Conservation (phyloP, 192 early-diverging fungal genomes). For the Diversispora epigaea region DNA sequence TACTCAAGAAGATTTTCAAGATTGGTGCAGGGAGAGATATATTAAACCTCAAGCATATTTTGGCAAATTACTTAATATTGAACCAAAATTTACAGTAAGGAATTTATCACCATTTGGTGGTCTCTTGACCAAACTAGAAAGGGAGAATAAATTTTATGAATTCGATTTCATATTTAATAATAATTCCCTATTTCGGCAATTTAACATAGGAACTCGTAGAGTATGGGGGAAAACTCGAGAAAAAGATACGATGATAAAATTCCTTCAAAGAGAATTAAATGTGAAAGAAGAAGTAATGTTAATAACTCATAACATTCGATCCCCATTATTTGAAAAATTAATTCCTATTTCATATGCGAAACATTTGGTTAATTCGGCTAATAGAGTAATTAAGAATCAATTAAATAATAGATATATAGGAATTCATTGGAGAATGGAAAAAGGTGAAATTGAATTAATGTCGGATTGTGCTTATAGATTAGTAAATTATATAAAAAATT, state of each 20-base stretch:
- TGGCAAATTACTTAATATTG: not conserved
- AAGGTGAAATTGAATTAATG: slow-evolving; percentile 11
- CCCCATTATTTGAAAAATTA: not conserved
- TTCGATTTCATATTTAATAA: not conserved
- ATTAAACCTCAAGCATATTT: not conserved
- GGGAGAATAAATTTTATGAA: not conserved
- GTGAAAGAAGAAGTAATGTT: not conserved
- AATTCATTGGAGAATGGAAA: slow-evolving; percentile 44
- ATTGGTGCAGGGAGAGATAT: not conserved
- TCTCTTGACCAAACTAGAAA: too few species aligned
- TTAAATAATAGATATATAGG: slow-evolving; percentile 30
- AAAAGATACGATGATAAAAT: not conserved
- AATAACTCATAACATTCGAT: not conserved
- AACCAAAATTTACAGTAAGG: not conserved
- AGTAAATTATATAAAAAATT: slow-evolving; percentile 21
- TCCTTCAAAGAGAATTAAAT: not conserved
- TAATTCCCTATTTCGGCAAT: not conserved
- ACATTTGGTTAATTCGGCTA: not conserved
- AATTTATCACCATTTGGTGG: not conserved
- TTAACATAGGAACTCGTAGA: not conserved
- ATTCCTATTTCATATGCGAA: not conserved
- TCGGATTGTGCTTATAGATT: slow-evolving; percentile 33
- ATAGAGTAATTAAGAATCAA: not conserved
- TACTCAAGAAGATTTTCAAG: not conserved
- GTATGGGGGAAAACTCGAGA: not conserved